Percentiles rank a stretch among this genome's conserved stretches.
These are phyloP conservation scores for Penicillium digitatum DNA, from an alignment of 2,329 filamentous ascomycete genomes.

Conservation along the genomic window DNA sequence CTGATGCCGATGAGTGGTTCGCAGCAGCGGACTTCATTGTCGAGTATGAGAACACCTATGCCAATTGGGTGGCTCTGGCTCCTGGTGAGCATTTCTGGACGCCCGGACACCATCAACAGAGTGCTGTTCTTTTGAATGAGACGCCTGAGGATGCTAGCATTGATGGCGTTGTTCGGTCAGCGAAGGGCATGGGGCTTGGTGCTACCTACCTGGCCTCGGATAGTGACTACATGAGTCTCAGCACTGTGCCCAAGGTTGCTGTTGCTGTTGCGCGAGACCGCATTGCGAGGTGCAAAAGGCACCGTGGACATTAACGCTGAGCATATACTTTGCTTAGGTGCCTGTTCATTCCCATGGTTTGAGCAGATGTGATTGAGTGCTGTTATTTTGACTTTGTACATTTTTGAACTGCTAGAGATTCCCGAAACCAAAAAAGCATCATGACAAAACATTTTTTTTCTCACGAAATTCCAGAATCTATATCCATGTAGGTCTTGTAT, in stretches of 20 bases:
- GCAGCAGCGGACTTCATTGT: constrained; percentile 18
- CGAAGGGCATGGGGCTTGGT: constrained; percentile 15
- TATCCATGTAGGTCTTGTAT: background rate
- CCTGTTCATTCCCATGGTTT: no score
- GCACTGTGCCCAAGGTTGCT: constrained; percentile 10
- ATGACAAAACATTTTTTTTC: background rate
- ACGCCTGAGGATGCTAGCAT: background rate
- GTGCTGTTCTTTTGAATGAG: constrained; percentile 8
- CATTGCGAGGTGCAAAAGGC: background rate
- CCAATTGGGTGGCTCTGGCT: constrained; percentile 3
- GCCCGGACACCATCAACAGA: constrained; percentile 4
- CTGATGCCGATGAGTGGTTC: constrained; percentile 13
- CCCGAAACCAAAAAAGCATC: background rate
- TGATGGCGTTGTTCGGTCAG: constrained; percentile 8
- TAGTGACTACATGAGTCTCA: constrained; percentile 11
- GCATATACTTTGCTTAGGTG: background rate
- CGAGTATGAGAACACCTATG: constrained; percentile 19
- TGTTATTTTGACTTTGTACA: no score
- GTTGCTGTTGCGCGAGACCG: constrained; percentile 3
- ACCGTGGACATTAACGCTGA: background rate
- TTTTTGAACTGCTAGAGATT: no score
- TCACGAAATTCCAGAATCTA: background rate
- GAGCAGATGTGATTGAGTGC: no score
- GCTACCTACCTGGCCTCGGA: constrained; percentile 17
- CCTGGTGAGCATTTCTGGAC: constrained; percentile 8